Conservation (phyloP, 768 basidiomycete genomes). For the Collybia nuda region DNA sequence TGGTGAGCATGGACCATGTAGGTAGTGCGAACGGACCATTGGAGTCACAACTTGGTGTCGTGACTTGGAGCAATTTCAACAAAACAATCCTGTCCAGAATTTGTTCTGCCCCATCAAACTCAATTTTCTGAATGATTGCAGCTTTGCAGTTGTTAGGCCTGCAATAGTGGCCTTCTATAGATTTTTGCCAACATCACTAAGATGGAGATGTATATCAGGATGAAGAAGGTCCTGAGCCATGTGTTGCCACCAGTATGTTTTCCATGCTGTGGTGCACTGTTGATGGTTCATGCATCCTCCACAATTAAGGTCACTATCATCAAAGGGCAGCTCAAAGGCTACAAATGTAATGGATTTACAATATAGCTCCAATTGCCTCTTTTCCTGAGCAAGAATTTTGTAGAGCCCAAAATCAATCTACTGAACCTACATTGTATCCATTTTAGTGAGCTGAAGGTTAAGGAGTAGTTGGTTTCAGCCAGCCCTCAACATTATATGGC, state of each 20-base stretch:
- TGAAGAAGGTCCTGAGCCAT: not conserved
- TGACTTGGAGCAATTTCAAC: too few relatives aligned
- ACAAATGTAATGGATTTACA: not conserved
- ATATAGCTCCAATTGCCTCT: not conserved
- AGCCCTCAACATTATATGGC: not conserved
- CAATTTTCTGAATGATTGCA: not conserved
- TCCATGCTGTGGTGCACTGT: not conserved
- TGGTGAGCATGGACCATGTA: too few relatives aligned
- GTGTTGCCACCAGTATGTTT: slow-evolving; percentile 1
- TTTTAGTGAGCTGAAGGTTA: not conserved
- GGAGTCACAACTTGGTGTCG: too few relatives aligned
- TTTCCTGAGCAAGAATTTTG: not conserved
- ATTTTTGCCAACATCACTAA: not conserved
- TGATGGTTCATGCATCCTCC: not conserved
- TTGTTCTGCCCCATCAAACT: not conserved
- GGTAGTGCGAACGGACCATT: too few relatives aligned
- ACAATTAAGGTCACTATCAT: not conserved
- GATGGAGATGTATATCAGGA: not conserved
- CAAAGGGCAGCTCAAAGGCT: not conserved
- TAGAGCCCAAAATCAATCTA: not conserved
- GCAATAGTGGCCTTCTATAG: not conserved
- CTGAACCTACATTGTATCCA: not conserved
- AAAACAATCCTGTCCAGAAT: not conserved
- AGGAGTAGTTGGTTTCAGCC: not conserved
- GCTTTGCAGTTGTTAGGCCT: not conserved